Base-by-base conservation (phyloP, 257 asterid species). In the Gynochthodes officinalis region DNA sequence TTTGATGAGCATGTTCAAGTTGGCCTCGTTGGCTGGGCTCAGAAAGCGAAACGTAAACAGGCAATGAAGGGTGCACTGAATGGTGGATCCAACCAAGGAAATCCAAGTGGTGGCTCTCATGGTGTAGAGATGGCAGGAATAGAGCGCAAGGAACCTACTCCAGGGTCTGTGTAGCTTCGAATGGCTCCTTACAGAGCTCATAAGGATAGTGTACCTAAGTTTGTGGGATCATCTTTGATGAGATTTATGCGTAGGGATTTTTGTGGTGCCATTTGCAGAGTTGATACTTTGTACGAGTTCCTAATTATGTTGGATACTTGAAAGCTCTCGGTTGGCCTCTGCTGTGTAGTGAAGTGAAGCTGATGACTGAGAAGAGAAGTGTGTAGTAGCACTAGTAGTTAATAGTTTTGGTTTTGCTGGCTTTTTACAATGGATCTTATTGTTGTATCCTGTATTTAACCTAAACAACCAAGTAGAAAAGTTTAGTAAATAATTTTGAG, bases 21-120 rank as follows among this genome's bases (percentile, higher is more conserved):
- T 4, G 92, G 99, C 67, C 91, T 95, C 18, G 80, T 90, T 12
- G 97, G 95, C 1, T 95, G 98, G 99, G 96, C 94, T 28, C 86
- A 86, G 32, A 92, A 85, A 83, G 98, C 21, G 66, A 95, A 84
- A 81, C 82, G 66, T 32, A 91, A 70, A 77, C 82, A 80, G 71
- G 96, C 84, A 59, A 30, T 81, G 81, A 93, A 82, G 80, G 86
- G 75, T 4, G 83, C 85, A 18, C 11, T 58, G 16, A 85, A 70
- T 52, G 89, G 82, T 7, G 67, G 14, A 35, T 74, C 96, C 25
- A 74, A 80, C 70, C 81, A 81, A 58, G 87, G 82, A 18, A 87
- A 75, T 14, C 86, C 90, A 5, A 71, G 78, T 1, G 75, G 71
- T 4, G 82, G 82, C 76, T 64, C 93, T 13, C 19, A 78, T n/a